Evolutionary conservation across 1,284 basidiomycete genomes (phyloP), one percentile per base, ranked within the genome.

Genomic region (Ceratobasidium sp.): DNA sequence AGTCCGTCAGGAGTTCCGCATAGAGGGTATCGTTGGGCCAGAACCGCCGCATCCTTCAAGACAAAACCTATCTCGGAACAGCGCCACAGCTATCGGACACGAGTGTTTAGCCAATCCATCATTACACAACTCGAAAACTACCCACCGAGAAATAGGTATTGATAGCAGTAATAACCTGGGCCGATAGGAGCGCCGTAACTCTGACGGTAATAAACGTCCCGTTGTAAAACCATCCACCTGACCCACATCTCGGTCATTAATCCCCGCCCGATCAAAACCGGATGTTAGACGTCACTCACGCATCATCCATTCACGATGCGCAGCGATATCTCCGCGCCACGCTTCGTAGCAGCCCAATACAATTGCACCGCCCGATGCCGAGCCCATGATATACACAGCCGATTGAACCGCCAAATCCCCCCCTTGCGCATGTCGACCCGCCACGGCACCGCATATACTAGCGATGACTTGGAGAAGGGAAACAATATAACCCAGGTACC

Each of bases 271-370:
- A 55, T 26, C 28, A 65, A 16, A 43, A 30, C 10, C 16, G 28
- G 10, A 21, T 34, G 28, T 59, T n/a, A 34, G 5, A n/a, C 26
- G n/a, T n/a, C n/a, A 72, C 74, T 71, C 26, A 75, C 74, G 67
- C 10, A 75, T 30, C 74, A 75, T 75, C 72, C 72, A 75, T 36
- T 69, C 70, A 18, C 74, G 58, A 41, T 75, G 74, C 30, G 61
- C 55, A 18, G 59, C 57, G 30, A 71, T 73, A 23, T 74, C 69
- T n/a, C 67, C 67, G 18, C 67, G 55, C 55, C 62, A 60, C 32
- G 74, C 74, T n/a, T 36, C 36, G 5, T 50, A 36, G 32, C 50
- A 61, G 9, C 74, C 74, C 46, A 61, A 61, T 18, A 73, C 50
- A 6, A 70, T 41, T 23, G 67, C 67, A 41, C 34, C 39, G 18